Percentiles rank a stretch among this genome's conserved stretches.
Evolutionary conservation across 164 flowering plant species (phyloP).

Genomic region (Aristolochia contorta): DNA sequence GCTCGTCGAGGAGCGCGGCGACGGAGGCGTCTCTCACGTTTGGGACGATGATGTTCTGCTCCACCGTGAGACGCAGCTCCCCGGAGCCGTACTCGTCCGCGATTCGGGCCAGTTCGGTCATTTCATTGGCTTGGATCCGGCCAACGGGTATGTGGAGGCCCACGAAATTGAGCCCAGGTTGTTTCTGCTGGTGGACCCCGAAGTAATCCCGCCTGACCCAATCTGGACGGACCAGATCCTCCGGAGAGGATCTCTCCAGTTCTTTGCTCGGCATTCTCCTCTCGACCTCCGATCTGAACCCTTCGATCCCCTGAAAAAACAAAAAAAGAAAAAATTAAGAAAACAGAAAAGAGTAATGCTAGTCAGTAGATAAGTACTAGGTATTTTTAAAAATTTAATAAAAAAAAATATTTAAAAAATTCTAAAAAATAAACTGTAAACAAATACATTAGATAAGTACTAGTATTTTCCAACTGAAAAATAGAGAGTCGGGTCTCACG

Average conservation of each 20-base stretch:
- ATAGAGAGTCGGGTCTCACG: conserved; percentile 33
- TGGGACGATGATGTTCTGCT: conserved; percentile 89
- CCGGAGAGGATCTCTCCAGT: conserved; percentile 58
- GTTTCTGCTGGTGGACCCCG: conserved; percentile 89
- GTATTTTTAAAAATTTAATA: too few relatives aligned
- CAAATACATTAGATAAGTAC: too few relatives aligned
- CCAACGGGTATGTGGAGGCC: conserved; percentile 92
- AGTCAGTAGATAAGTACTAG: too few relatives aligned
- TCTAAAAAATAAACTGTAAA: too few relatives aligned
- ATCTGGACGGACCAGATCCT: conserved; percentile 54
- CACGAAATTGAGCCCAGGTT: conserved; percentile 66
- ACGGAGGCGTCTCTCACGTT: conserved; percentile 56
- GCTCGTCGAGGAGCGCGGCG: conserved; percentile 57
- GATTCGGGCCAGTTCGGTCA: conserved; percentile 79
- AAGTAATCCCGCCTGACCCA: conserved; percentile 86
- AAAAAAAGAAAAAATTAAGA: too few relatives aligned
- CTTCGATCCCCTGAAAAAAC: conserved; percentile 64
- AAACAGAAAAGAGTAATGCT: too few relatives aligned
- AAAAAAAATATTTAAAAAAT: too few relatives aligned
- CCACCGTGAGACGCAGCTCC: conserved; percentile 89
- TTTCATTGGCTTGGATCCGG: conserved; percentile 78
- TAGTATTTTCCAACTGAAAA: too few relatives aligned
- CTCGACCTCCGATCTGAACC: conserved; percentile 76
- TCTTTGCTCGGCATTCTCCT: conserved; percentile 68
- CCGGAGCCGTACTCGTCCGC: conserved; percentile 83